These are phyloP conservation scores for Aspergillus conjunctus DNA, from an alignment of 495 filamentous ascomycete genomes.

Conservation along the genomic window DNA sequence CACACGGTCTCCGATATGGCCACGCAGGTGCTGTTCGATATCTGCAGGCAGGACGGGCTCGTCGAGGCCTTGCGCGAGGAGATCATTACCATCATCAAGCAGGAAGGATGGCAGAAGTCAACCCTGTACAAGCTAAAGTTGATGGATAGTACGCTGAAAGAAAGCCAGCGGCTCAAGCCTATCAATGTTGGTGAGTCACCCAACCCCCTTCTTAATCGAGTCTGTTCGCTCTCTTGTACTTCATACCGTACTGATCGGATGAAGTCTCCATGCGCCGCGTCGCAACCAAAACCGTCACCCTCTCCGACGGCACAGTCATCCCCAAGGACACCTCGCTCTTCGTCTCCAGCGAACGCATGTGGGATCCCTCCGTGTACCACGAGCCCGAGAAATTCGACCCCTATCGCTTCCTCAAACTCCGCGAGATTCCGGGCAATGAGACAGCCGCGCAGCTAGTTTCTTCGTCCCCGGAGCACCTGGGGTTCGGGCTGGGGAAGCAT, in stretches of 20 bases:
- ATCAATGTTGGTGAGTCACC: conserved; percentile 31
- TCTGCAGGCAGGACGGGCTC: conserved; percentile 38
- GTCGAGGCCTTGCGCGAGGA: conserved; percentile 41
- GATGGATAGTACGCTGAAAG: conserved; percentile 52
- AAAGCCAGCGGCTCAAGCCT: conserved; percentile 41
- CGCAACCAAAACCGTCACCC: conserved; percentile 27
- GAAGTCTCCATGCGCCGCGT: conserved; percentile 44
- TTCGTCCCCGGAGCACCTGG: conserved; percentile 38
- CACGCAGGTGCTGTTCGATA: conserved; percentile 38
- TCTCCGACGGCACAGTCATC: conserved; percentile 27
- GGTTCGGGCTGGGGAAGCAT: conserved; percentile 51
- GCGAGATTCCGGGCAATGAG: conserved; percentile 35
- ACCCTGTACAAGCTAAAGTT: conserved; percentile 42
- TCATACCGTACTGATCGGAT: not conserved
- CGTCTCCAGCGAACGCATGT: conserved; percentile 30
- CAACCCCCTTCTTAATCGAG: not conserved
- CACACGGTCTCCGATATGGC: conserved; percentile 33
- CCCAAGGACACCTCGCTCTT: conserved; percentile 28
- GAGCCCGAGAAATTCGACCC: conserved; percentile 45
- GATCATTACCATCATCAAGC: conserved; percentile 37
- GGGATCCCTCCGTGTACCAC: conserved; percentile 40
- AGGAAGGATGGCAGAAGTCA: conserved; percentile 41
- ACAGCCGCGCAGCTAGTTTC: conserved; percentile 38
- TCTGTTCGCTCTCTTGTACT: not conserved
- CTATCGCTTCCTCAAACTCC: conserved; percentile 40